Evolutionary conservation across 116 monocot genomes (phyloP), one percentile per base, ranked within the genome.

Genomic region (Phalaenopsis hybrid): DNA sequence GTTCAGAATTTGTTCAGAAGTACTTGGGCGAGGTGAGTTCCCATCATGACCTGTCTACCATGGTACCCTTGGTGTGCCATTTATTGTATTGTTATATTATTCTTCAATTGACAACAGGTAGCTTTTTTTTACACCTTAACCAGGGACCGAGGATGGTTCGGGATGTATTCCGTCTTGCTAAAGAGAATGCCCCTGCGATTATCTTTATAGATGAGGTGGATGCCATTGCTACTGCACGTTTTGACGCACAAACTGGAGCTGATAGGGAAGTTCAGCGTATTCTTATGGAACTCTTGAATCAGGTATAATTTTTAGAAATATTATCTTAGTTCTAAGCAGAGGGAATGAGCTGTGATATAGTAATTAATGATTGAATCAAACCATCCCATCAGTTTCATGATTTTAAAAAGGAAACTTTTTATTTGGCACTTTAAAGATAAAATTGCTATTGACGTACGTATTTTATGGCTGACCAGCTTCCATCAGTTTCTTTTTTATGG

Each of bases 1-100:
- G 99, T 23, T 99, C 99, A 63, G 95, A 99, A 82, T 99, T 99
- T 92, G 95, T 99, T 82, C 99, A 99, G 87, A 99, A 99, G 87
- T 99, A 99, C 83, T 85, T 99, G 86, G 99, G 99, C 79, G 99
- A 99, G 95, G 99, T 95, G 88, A 82, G 84, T 69, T 48, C 23
- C 49, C 21, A 45, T 8, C 46, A 5, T 43, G 21, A 41, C 16
- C 15, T 63, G 65, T 23, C 65, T 65, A 16, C 28, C 46, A 45
- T n/a, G n/a, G 46, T 21, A 75, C 5, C n/a, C 16, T 46, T 75
- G 5, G 75, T 75, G 46, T 7, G 2, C 5, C 46, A 45, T 75
- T 1, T 75, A 75, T 75, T 8, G 45, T 75, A 46, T 72, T 72
- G 72, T 72, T 41, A 37, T 72, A 37, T 25, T 41, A 43, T 72